These are phyloP conservation scores for Triticum dicoccoides DNA, from an alignment of 176 grass and related monocot species.

Conservation along the genomic window DNA sequence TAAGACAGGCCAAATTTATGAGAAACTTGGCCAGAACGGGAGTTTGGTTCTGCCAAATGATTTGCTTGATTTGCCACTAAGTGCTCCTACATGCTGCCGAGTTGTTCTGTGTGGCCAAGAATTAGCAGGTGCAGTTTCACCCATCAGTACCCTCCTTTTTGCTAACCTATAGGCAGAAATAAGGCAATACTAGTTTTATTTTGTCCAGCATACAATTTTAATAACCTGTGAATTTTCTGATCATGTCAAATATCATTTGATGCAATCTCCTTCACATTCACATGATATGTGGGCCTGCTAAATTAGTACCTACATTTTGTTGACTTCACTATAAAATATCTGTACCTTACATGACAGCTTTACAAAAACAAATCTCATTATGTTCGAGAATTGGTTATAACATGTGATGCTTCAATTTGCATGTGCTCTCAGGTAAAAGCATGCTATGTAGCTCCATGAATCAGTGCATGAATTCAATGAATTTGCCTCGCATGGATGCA, in stretches of 20 bases:
- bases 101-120: conserved; percentile 70
- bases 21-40: conserved; percentile 90
- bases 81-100: conserved; percentile 61
- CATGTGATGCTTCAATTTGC: conserved; percentile 27
- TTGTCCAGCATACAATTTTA: too few species aligned
- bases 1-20: conserved; percentile 61
- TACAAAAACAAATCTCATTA: not conserved
- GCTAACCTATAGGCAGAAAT: not conserved
- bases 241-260: too few species aligned
- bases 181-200: too few species aligned
- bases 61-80: conserved; percentile 63
- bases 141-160: not conserved
- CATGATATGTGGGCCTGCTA: not conserved
- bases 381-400: not conserved
- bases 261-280: not conserved
- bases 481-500: conserved; percentile 43
- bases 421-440: conserved; percentile 73
- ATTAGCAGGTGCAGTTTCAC: conserved; percentile 52
- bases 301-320: conserved; percentile 12
- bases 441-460: conserved; percentile 68
- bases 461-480: conserved; percentile 59
- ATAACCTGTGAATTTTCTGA: too few species aligned
- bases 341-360: not conserved
- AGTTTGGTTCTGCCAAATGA: conserved; percentile 54
- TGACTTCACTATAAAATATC: not conserved